Conservation (phyloP, 345 rosid genomes). For the Odontarrhena argentea region DNA sequence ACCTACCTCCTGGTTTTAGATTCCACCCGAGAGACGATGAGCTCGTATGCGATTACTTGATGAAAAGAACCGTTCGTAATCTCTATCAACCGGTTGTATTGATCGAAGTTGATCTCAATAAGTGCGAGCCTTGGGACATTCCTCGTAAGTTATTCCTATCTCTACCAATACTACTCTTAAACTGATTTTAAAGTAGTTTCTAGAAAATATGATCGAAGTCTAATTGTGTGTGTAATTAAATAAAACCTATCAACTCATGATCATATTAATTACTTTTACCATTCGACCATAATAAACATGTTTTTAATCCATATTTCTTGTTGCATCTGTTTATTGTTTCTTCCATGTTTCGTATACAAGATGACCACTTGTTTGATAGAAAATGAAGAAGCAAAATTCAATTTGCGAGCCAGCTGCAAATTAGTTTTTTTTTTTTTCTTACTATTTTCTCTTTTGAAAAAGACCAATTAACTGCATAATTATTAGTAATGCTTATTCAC, state of each 20-base stretch:
- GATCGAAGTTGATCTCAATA: slow-evolving; percentile 84
- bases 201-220: neutral
- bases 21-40: slow-evolving; percentile 96
- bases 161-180: neutral
- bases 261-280: slow-evolving; percentile 9
- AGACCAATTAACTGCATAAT: slow-evolving; percentile 25
- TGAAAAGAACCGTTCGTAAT: slow-evolving; percentile 55
- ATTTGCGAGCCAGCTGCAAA: slow-evolving; percentile 24
- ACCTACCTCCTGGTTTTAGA: slow-evolving; percentile 86
- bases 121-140: slow-evolving; percentile 95
- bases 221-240: neutral
- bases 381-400: neutral
- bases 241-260: neutral
- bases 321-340: slow-evolving; percentile 12
- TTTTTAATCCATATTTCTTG: neutral
- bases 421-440: neutral
- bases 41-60: slow-evolving; percentile 71
- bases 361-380: slow-evolving; percentile 23
- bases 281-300: slow-evolving; percentile 12
- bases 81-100: slow-evolving; percentile 59
- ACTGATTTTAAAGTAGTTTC: no score
- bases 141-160: slow-evolving; percentile 54
- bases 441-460: slow-evolving; percentile 17
- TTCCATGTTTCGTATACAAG: slow-evolving; percentile 5
- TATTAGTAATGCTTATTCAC: slow-evolving; percentile 15